Base-by-base conservation (phyloP, 495 filamentous ascomycete species). In the Xylaria venustula region DNA sequence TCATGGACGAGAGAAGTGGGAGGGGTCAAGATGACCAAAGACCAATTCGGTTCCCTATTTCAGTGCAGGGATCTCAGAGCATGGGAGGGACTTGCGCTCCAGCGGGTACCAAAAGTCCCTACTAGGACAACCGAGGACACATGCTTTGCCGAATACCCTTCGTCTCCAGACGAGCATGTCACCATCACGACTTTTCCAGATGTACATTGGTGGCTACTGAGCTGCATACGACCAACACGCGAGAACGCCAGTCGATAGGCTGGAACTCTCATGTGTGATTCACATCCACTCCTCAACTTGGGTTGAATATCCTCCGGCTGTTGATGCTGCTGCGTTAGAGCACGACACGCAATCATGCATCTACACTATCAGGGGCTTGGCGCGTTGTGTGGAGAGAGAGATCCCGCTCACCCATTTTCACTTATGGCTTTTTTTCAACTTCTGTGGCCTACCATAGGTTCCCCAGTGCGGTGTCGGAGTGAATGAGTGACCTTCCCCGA, bases 281-380 rank as follows among this genome's bases (percentile, higher is more conserved):
- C 58, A 40, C 46, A 37, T 46, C 20, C 34, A 46, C 30, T 42
- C 52, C 50, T 54, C 58, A 28, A 53, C 36, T 41, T 54, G 50
- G 40, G 25, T 48, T 20, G 49, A 61, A 54, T 11, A 34, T 20
- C 41, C 34, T 58, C 54, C 40, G 19, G n/a, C 26, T 54, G 41
- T 54, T 32, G 50, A 54, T 40, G 44, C 32, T 11, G 36, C 14
- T 40, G 42, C 30, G 58, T 48, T 47, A 25, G 51, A 52, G 7
- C 30, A 54, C 49, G 58, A 61, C 49, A 61, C 58, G 58, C 58
- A 54, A 51, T 54, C 50, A 54, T 61, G 58, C 58, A 61, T 54
- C 50, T 41, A 60, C 46, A 60, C 49, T 54, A 54, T 52, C 41
- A 46, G 5, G 49, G 58, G 20, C 58, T 61, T 61, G 58, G 58